These are phyloP conservation scores for Chlorella sp. DNA, from an alignment of 139 green algal genomes.

Conservation along the genomic window DNA sequence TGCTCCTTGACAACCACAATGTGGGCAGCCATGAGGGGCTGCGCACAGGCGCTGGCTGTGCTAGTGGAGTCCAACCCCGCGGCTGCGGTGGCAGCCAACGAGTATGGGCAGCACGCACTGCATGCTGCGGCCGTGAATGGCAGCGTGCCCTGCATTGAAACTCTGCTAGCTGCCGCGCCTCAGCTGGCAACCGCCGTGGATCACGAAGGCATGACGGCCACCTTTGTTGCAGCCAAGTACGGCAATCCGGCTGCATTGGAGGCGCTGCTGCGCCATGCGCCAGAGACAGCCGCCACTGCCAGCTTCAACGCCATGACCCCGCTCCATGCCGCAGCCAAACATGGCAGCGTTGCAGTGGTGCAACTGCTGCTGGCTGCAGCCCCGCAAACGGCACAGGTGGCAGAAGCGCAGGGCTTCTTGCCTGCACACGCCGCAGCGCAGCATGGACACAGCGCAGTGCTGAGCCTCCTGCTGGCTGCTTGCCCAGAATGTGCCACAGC, in stretches of 20 bases:
- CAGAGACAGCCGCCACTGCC: background rate
- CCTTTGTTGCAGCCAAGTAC: background rate
- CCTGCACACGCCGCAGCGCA: background rate
- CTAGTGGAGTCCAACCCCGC: background rate
- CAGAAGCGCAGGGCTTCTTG: background rate
- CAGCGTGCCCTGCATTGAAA: background rate
- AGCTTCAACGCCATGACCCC: background rate
- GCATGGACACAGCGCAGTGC: background rate
- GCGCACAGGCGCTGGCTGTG: too few relatives aligned
- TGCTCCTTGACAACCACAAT: too few relatives aligned
- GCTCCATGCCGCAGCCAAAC: background rate
- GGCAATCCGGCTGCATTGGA: background rate
- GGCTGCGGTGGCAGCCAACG: background rate
- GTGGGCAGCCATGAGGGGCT: too few relatives aligned
- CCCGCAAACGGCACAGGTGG: background rate
- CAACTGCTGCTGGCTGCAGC: background rate
- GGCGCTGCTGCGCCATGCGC: background rate
- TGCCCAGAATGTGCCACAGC: background rate
- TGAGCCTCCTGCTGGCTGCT: background rate
- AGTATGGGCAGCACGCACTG: background rate
- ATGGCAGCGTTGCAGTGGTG: background rate
- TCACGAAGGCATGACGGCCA: background rate
- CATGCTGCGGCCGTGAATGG: background rate
- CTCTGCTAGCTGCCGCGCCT: background rate
- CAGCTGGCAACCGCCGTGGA: background rate